Conservation (phyloP, 1,284 basidiomycete species). For the Moesziomyces sp. region DNA sequence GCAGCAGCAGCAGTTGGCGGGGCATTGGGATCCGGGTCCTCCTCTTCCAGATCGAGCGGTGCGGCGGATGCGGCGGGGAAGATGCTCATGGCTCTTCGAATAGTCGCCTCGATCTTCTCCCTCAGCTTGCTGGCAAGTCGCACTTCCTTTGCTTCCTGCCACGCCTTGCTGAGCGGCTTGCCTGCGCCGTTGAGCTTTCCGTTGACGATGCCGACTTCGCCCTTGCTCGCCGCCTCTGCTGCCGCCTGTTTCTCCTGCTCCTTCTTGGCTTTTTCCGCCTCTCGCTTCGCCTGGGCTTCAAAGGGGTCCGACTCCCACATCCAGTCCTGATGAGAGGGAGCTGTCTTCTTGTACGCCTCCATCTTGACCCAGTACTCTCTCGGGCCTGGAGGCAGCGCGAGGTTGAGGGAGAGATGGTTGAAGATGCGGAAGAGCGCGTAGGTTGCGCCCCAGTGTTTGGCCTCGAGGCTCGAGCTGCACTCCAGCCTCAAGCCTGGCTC, state of each 20-base stretch:
- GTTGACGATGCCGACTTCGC: conserved; percentile 28
- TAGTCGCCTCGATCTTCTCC: conserved; percentile 82
- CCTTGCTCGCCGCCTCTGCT: conserved; percentile 30
- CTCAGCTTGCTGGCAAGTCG: conserved; percentile 82
- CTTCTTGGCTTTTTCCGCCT: conserved; percentile 56
- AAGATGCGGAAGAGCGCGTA: conserved; percentile 66
- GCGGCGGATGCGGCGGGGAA: conserved; percentile 44
- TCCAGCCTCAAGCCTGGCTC: conserved; percentile 57
- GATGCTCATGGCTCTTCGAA: conserved; percentile 76
- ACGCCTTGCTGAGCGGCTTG: conserved; percentile 71
- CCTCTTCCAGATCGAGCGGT: conserved; percentile 42
- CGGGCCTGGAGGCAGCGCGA: conserved; percentile 64
- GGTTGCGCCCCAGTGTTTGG: conserved; percentile 68
- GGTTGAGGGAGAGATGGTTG: conserved; percentile 59
- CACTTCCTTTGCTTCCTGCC: conserved; percentile 81
- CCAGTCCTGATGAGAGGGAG: conserved; percentile 58
- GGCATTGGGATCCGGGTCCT: conserved; percentile 21
- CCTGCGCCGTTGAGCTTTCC: conserved; percentile 39
- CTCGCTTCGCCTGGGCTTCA: conserved; percentile 57
- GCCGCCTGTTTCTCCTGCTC: conserved; percentile 46
- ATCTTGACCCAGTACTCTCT: conserved; percentile 66
- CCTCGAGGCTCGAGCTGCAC: conserved; percentile 52
- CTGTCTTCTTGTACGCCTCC: conserved; percentile 57
- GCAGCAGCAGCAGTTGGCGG: neutral
- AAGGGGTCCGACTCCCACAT: conserved; percentile 66